Conservation (phyloP, 805 yeast species). For the Candida pseudoglaebosa region DNA sequence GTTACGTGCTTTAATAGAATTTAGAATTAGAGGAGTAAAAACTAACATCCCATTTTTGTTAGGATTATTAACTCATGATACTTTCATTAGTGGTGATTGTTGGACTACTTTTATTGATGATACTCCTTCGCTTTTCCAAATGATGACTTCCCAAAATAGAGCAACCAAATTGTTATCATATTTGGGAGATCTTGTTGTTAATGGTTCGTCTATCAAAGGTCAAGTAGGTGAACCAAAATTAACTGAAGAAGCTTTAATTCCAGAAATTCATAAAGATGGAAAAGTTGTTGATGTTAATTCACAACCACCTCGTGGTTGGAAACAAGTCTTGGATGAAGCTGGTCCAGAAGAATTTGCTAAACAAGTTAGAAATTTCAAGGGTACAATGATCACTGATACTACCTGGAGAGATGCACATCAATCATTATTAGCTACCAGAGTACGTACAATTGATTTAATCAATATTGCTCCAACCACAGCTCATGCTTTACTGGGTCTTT, state of each 20-base stretch:
- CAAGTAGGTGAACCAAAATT: slow-evolving; percentile 91
- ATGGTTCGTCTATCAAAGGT: slow-evolving; percentile 94
- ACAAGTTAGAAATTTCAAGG: slow-evolving; percentile 78
- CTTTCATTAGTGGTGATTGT: slow-evolving; percentile 80
- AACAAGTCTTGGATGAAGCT: slow-evolving; percentile 74
- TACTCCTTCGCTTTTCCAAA: slow-evolving; percentile 91
- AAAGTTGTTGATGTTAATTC: slow-evolving; percentile 53
- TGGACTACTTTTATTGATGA: slow-evolving; percentile 99
- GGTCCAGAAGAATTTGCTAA: slow-evolving; percentile 91
- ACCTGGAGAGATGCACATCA: slow-evolving; percentile 99
- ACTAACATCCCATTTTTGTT: slow-evolving; percentile 95
- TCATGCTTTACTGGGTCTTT: slow-evolving; percentile 82
- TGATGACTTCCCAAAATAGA: slow-evolving; percentile 93
- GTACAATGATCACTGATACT: slow-evolving; percentile 94
- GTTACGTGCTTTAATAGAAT: slow-evolving; percentile 94
- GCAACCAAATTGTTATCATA: slow-evolving; percentile 91
- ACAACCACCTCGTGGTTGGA: slow-evolving; percentile 76
- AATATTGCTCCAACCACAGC: slow-evolving; percentile 95
- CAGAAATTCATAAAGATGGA: slow-evolving; percentile 59
- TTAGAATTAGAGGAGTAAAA: slow-evolving; percentile 98
- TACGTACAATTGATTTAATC: slow-evolving; percentile 86
- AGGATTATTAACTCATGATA: slow-evolving; percentile 85
- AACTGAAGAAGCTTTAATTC: slow-evolving; percentile 68
- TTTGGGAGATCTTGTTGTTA: slow-evolving; percentile 90
- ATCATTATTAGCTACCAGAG: slow-evolving; percentile 94